Conservation (phyloP, 1,284 basidiomycete genomes). For the Bjerkandera adusta region DNA sequence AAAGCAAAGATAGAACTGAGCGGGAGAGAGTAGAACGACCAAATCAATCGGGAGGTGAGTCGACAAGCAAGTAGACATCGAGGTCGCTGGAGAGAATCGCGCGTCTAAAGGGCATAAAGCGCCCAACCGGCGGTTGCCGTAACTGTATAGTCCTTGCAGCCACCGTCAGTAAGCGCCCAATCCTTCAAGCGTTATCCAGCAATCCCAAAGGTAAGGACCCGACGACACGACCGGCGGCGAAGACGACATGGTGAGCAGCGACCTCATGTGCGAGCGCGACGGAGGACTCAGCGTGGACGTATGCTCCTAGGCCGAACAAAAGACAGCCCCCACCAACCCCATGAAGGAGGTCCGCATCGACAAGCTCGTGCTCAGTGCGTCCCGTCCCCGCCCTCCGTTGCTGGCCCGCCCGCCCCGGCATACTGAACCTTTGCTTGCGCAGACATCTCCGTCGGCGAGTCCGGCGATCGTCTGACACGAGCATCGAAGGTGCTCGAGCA, state of each 20-base stretch:
- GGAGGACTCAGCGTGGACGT: constrained; percentile 8
- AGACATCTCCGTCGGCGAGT: constrained; percentile 99
- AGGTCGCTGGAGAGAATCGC: too few species aligned
- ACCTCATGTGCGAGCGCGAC: constrained; percentile 1
- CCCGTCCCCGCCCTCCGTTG: constrained; percentile 6
- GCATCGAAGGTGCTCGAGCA: constrained; percentile 99
- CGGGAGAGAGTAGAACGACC: too few species aligned
- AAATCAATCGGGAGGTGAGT: too few species aligned
- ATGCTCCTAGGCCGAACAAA: constrained; percentile 74
- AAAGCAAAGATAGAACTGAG: too few species aligned
- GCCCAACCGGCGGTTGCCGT: constrained; percentile 8
- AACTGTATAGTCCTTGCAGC: constrained; percentile 15
- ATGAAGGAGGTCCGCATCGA: constrained; percentile 98
- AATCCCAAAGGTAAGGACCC: constrained; percentile 17
- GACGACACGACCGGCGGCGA: constrained; percentile 21
- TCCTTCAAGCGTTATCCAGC: constrained; percentile 7
- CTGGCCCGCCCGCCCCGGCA: too few species aligned
- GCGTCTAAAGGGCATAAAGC: too few species aligned
- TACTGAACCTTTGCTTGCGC: constrained; percentile 10
- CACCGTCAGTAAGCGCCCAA: constrained; percentile 12
- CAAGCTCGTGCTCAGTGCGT: constrained; percentile 99
- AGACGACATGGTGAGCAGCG: constrained; percentile 21
- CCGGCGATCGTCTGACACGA: constrained; percentile 98
- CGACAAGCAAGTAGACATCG: too few species aligned
- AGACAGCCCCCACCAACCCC: constrained; percentile 86